Evolutionary conservation across 108 stramenopile species (phyloP).

Genomic region (Skeletonema tropicum): DNA sequence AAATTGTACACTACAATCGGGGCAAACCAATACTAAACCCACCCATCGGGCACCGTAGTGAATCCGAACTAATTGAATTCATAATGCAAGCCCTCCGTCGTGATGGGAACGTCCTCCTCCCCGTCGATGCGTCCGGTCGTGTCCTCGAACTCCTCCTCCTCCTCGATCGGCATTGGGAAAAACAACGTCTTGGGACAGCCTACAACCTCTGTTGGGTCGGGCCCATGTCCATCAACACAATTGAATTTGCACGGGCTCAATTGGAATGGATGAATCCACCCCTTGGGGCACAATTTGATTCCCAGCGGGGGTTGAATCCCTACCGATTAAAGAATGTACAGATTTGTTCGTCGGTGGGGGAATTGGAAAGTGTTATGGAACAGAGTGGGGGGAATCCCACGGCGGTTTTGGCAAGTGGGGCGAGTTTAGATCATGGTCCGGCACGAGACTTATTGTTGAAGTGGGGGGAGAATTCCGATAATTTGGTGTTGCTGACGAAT

Average conservation of each 20-base stretch:
- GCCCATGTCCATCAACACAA: constrained; percentile 83
- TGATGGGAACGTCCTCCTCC: constrained; percentile 92
- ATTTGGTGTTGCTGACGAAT: constrained; percentile 84
- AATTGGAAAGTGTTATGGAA: constrained; percentile 60
- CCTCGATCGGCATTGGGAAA: constrained; percentile 86
- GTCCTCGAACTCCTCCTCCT: constrained; percentile 86
- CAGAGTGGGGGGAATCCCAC: constrained; percentile 62
- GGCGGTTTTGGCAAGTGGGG: constrained; percentile 77
- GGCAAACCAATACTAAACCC: constrained; percentile 49
- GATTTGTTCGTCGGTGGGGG: constrained; percentile 58
- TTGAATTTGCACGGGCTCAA: constrained; percentile 88
- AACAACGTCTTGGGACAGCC: constrained; percentile 65
- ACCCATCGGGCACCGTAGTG: constrained; percentile 51
- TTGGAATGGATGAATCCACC: constrained; percentile 87
- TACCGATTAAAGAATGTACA: constrained; percentile 59
- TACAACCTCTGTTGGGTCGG: constrained; percentile 92
- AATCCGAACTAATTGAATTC: constrained; percentile 63
- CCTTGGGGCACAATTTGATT: constrained; percentile 65
- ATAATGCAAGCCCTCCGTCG: constrained; percentile 83
- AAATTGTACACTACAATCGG: constrained; percentile 34
- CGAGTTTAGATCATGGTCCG: constrained; percentile 80
- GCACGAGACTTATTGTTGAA: constrained; percentile 79
- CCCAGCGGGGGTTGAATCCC: constrained; percentile 59
- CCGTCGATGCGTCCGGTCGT: constrained; percentile 89
- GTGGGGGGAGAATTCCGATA: constrained; percentile 83